These are phyloP conservation scores for Daldinia sp. DNA, from an alignment of 2,329 filamentous ascomycete genomes.

Conservation along the genomic window DNA sequence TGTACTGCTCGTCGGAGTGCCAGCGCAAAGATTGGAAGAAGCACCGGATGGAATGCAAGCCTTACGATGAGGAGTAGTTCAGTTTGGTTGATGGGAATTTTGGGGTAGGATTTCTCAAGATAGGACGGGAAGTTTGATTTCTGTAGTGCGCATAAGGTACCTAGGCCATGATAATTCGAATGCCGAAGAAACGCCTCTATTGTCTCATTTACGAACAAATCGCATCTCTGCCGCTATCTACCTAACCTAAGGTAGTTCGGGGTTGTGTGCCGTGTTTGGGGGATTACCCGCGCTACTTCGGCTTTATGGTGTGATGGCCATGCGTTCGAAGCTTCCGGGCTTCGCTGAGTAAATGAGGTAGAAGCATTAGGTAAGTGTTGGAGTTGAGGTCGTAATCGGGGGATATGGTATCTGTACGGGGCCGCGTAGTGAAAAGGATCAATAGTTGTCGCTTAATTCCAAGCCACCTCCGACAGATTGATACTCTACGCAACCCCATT, in stretches of 20 bases:
- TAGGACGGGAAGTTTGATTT: background rate
- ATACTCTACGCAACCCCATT: background rate
- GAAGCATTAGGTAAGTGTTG: background rate
- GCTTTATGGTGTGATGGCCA: slow-evolving; percentile 19
- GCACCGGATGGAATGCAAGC: slow-evolving; percentile 59
- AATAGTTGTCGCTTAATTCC: background rate
- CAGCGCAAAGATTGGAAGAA: slow-evolving; percentile 67
- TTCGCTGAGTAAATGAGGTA: slow-evolving; percentile 11
- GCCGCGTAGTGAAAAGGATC: background rate
- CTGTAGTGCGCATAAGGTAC: too few species aligned
- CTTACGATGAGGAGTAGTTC: slow-evolving; percentile 16
- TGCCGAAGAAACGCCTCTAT: background rate
- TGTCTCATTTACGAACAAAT: slow-evolving; percentile 5
- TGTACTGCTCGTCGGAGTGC: slow-evolving; percentile 66
- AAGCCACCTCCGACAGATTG: background rate
- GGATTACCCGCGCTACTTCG: background rate
- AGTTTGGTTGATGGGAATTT: background rate
- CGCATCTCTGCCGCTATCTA: slow-evolving; percentile 15
- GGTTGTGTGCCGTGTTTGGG: background rate
- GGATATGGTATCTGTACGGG: background rate
- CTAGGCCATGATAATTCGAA: too few species aligned
- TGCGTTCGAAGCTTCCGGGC: background rate
- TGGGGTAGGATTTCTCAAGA: background rate
- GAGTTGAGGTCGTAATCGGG: background rate
- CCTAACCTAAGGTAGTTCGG: background rate